These are phyloP conservation scores for Lentinula sp. DNA, from an alignment of 768 basidiomycete species.

Conservation along the genomic window DNA sequence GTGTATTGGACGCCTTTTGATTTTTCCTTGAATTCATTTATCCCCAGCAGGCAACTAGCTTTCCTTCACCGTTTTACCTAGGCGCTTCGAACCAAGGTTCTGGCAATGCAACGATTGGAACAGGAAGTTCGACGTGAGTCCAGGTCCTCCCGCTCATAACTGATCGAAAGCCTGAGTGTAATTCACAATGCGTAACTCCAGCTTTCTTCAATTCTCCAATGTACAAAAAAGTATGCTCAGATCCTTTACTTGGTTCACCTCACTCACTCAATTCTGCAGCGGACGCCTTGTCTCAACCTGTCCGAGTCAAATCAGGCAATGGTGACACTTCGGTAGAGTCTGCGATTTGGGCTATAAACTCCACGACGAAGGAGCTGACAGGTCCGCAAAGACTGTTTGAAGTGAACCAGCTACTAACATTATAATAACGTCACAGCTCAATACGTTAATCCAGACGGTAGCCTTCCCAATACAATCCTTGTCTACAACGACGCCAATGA, in stretches of 20 bases:
- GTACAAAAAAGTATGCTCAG: constrained; percentile 26
- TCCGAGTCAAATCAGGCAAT: constrained; percentile 8
- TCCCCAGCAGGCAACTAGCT: constrained; percentile 28
- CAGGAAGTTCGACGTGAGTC: constrained; percentile 1
- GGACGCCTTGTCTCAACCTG: constrained; percentile 23
- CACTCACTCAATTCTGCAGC: constrained; percentile 17
- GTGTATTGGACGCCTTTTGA: constrained; percentile 9
- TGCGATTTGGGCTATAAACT: constrained; percentile 39
- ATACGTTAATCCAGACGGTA: constrained; percentile 40
- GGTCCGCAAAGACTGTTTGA: constrained; percentile 17
- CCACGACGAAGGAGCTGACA: constrained; percentile 29
- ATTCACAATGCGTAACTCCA: constrained; percentile 6
- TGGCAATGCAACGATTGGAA: background rate
- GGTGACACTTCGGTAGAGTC: constrained; percentile 27
- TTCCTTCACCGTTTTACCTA: constrained; percentile 30
- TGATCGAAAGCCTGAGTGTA: background rate
- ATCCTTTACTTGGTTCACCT: background rate
- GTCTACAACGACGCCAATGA: constrained; percentile 35
- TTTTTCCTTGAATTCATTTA: background rate
- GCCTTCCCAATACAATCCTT: constrained; percentile 27
- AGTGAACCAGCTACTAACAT: background rate
- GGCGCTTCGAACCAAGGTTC: constrained; percentile 24
- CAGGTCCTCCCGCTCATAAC: background rate
- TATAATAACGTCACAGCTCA: constrained; percentile 24
- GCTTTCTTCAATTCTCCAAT: constrained; percentile 27